Base-by-base conservation (phyloP, 2,329 filamentous ascomycete genomes). In the Torrubiella hemipterigena region DNA sequence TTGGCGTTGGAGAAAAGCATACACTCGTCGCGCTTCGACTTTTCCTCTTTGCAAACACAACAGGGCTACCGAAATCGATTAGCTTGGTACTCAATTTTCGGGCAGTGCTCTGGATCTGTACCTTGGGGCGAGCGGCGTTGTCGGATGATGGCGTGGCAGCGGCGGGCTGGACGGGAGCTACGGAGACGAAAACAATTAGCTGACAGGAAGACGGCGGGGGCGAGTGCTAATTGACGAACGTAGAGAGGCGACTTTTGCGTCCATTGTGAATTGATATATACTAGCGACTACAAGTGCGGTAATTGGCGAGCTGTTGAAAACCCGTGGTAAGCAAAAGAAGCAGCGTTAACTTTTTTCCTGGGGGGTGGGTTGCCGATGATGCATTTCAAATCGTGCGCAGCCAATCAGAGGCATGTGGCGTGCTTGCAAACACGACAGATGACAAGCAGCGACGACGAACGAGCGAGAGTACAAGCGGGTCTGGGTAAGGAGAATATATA, bases 1-100 rank as follows among this genome's bases (percentile, higher is more conserved):
- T 78, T 69, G 38, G 82, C 70, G 40, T 74, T 86, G 34, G 85
- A 93, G 65, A 96, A 95, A 34, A 98, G 81, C 89, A 98, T 96
- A 68, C 91, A 98, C 61, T 98, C 87, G 63, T 98, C 91, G 41
- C 91, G 84, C 45, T 72, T 72, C 23, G 83, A 69, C 59, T 98
- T 98, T 58, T 98, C 86, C 27, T 91, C 76, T 54, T 87, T 95
- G 74, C 91, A 98, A 18, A 96, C 91, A 55, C 91, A 96, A 72
- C 91, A 96, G 26, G 89, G 89, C 85, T 95, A 49, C 37, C 14
- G 10, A 22, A 31, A 43, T 17, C 42, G 39, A 13, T 37, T 29
- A 11, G 5, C 7, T 8, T 4, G 6, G 18, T 6, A 21, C 22
- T 13, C 3, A 8, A 16, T 15, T 25, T 12, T 23, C 9, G 7